These are phyloP conservation scores for Irpex sp. DNA, from an alignment of 1,284 basidiomycete species.

Conservation along the genomic window DNA sequence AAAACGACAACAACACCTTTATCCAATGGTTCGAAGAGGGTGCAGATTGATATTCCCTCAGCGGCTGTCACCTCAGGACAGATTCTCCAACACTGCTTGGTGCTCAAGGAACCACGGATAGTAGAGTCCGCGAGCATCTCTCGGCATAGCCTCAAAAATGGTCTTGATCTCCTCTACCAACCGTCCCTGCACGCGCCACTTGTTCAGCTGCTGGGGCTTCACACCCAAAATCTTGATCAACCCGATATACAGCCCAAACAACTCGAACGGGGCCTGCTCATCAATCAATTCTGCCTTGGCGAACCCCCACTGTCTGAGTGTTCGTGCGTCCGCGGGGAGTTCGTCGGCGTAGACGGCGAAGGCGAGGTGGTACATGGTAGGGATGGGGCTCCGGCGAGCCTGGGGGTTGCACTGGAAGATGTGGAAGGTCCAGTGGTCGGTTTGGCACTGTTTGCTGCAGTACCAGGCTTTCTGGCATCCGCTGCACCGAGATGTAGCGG, in stretches of 20 bases:
- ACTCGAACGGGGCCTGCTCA: conserved; percentile 12
- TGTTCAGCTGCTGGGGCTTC: conserved; percentile 23
- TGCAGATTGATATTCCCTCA: neutral
- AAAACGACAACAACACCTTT: no score
- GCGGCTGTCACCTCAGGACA: neutral
- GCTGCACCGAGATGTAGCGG: neutral
- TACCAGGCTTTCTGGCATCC: neutral
- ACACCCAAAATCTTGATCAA: conserved; percentile 20
- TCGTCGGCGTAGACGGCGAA: neutral
- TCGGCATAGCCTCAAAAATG: conserved; percentile 21
- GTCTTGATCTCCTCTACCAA: conserved; percentile 30
- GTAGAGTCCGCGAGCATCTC: conserved; percentile 18
- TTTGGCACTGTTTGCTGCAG: neutral
- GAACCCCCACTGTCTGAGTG: conserved; percentile 31
- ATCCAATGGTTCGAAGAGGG: no score
- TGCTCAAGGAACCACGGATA: conserved; percentile 33
- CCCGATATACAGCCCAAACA: conserved; percentile 30
- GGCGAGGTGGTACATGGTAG: neutral
- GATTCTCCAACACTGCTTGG: conserved; percentile 23
- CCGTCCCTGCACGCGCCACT: conserved; percentile 26
- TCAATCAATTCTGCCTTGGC: conserved; percentile 12
- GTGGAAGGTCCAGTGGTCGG: neutral
- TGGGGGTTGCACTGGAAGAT: neutral
- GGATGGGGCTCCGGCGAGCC: neutral
- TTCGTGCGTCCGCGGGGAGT: neutral